Conservation (phyloP, 176 grass and related monocot species). For the Oryza meyeriana region DNA sequence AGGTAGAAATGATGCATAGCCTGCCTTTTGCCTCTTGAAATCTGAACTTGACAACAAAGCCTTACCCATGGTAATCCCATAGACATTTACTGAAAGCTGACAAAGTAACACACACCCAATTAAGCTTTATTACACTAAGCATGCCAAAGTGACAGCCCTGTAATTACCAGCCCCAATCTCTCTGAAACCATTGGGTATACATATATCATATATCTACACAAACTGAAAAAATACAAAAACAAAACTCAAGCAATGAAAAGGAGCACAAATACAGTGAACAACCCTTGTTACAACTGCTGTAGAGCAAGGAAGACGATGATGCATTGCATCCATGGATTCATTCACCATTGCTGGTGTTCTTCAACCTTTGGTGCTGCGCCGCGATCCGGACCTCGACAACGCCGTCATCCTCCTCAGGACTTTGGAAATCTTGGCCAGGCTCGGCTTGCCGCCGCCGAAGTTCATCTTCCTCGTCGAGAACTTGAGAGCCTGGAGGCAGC, state of each 20-base stretch:
- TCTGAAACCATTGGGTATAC: constrained; percentile 25
- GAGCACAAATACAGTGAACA: constrained; percentile 9
- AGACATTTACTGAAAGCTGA: neutral
- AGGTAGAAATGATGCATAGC: neutral
- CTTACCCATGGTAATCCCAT: neutral
- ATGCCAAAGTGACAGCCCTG: neutral
- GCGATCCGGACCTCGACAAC: constrained; percentile 46
- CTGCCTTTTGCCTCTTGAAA: neutral
- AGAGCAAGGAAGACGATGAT: neutral
- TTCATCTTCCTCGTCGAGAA: constrained; percentile 87
- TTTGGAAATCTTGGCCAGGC: constrained; percentile 78
- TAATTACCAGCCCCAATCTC: constrained; percentile 22
- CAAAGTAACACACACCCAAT: constrained; percentile 17
- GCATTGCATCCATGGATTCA: neutral
- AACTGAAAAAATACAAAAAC: neutral
- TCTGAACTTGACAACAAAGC: neutral
- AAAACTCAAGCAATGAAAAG: neutral
- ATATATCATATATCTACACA: constrained; percentile 27
- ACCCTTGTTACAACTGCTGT: neutral
- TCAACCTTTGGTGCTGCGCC: constrained; percentile 1
- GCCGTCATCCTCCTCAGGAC: constrained; percentile 64
- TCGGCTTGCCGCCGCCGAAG: constrained; percentile 69
- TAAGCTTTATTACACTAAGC: constrained; percentile 34
- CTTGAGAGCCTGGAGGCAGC: constrained; percentile 86
- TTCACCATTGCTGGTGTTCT: neutral